phyloP scores from a whole-genome alignment of 2,329 filamentous ascomycete species.

The Diplodia seriata region DNA sequence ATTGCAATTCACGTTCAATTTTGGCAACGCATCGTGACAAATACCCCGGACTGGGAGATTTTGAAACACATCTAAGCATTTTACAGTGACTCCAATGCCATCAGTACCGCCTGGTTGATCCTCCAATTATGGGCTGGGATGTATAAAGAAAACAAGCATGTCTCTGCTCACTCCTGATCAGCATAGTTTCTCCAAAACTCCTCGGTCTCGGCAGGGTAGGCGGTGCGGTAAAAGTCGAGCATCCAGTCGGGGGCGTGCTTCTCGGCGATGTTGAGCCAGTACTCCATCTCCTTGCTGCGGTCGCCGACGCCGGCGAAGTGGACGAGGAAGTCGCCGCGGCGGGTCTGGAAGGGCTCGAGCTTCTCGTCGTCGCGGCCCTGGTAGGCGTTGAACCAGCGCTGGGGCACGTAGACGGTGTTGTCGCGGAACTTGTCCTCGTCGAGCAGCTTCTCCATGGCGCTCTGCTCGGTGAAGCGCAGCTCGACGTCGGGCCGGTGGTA shows the following conservation, averaged over 20 bases:
- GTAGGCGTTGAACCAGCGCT: slow-evolving; percentile 56
- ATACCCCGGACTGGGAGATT: too few species aligned
- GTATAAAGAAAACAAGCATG: neutral
- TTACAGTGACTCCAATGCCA: too few species aligned
- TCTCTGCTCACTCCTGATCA: neutral
- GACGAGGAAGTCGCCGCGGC: slow-evolving; percentile 52
- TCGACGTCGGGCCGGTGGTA: slow-evolving; percentile 48
- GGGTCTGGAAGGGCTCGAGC: slow-evolving; percentile 41
- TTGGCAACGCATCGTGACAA: too few species aligned
- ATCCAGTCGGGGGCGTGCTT: slow-evolving; percentile 51
- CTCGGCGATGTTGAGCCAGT: slow-evolving; percentile 49
- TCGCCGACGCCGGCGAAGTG: slow-evolving; percentile 51
- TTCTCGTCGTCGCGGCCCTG: slow-evolving; percentile 49
- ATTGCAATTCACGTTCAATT: too few species aligned
- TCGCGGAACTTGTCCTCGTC: slow-evolving; percentile 43
- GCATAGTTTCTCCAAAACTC: slow-evolving; percentile 33
- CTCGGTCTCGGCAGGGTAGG: slow-evolving; percentile 44
- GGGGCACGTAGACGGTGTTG: slow-evolving; percentile 47
- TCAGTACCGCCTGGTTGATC: too few species aligned
- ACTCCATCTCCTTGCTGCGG: slow-evolving; percentile 45
- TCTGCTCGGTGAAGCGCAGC: slow-evolving; percentile 51
- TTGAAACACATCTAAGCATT: too few species aligned
- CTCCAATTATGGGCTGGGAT: neutral
- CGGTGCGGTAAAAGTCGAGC: slow-evolving; percentile 47
- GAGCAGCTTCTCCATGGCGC: slow-evolving; percentile 50